phyloP scores from a whole-genome alignment of 2,329 filamentous ascomycete genomes.

The Mollisia scopiformis region DNA sequence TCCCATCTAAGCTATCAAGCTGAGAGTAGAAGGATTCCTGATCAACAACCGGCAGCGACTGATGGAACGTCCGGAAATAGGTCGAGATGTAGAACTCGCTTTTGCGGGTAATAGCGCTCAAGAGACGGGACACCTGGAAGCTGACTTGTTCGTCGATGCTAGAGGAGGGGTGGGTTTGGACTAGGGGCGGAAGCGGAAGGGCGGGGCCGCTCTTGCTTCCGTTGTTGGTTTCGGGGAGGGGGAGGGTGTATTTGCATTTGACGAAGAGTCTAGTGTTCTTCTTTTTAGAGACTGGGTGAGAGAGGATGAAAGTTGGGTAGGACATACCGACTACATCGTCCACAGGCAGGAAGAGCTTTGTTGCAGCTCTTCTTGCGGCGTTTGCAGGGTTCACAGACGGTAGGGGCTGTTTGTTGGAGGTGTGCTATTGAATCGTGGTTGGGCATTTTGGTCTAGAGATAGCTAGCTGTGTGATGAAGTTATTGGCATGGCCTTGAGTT shows the following conservation, averaged over 20 bases:
- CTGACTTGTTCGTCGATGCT: constrained; percentile 15
- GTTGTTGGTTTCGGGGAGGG: too few species aligned
- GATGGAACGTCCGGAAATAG: constrained; percentile 20
- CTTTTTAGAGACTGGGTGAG: background rate
- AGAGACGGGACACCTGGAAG: constrained; percentile 9
- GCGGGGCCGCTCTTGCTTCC: background rate
- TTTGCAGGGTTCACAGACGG: constrained; percentile 21
- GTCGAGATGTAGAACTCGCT: constrained; percentile 6
- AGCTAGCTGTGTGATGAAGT: too few species aligned
- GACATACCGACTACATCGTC: constrained; percentile 18
- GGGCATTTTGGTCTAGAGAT: too few species aligned
- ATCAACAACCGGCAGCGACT: constrained; percentile 18
- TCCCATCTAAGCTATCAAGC: too few species aligned
- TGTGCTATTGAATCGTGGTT: too few species aligned
- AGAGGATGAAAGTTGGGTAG: too few species aligned
- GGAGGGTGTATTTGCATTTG: constrained; percentile 23
- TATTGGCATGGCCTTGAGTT: too few species aligned
- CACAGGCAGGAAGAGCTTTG: constrained; percentile 18
- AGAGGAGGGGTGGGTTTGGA: too few species aligned
- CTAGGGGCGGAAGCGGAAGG: background rate
- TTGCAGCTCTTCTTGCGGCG: constrained; percentile 24
- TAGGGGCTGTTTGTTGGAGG: background rate
- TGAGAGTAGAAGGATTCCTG: constrained; percentile 14
- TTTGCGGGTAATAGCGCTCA: constrained; percentile 14
- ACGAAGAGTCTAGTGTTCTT: constrained; percentile 7